These are phyloP conservation scores for Thalassiosira mediterranea DNA, from an alignment of 352 stramenopile species.

Conservation along the genomic window DNA sequence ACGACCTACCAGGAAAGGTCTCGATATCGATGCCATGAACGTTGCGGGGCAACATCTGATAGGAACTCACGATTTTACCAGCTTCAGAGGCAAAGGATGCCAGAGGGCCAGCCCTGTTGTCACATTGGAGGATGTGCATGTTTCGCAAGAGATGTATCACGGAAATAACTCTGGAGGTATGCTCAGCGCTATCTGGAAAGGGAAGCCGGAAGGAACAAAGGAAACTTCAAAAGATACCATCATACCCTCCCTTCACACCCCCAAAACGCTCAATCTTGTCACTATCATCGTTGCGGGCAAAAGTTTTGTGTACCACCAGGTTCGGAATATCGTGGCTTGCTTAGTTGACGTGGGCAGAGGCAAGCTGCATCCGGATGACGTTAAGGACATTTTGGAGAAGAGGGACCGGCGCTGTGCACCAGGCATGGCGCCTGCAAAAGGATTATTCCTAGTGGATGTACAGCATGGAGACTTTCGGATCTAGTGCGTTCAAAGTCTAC, in stretches of 20 bases:
- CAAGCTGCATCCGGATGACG: slow-evolving; percentile 47
- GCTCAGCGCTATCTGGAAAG: slow-evolving; percentile 11
- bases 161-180: not conserved
- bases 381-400: slow-evolving; percentile 61
- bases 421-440: slow-evolving; percentile 71
- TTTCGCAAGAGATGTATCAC: slow-evolving; percentile 45
- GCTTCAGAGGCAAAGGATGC: slow-evolving; percentile 72
- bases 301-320: slow-evolving; percentile 81
- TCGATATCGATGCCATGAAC: slow-evolving; percentile 75
- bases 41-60: slow-evolving; percentile 51
- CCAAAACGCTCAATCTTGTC: slow-evolving; percentile 48
- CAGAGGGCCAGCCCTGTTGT: slow-evolving; percentile 67
- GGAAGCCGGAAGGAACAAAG: slow-evolving; percentile 5
- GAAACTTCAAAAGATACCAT: slow-evolving; percentile 4
- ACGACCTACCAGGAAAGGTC: slow-evolving; percentile 8
- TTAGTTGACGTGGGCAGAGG: slow-evolving; percentile 72
- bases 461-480: slow-evolving; percentile 71
- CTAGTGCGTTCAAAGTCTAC: slow-evolving; percentile 41
- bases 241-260: slow-evolving; percentile 16
- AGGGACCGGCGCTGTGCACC: slow-evolving; percentile 42
- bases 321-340: slow-evolving; percentile 78
- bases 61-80: slow-evolving; percentile 78
- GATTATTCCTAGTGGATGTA: slow-evolving; percentile 79
- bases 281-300: slow-evolving; percentile 70
- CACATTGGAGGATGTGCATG: slow-evolving; percentile 59